Conservation (phyloP, 257 asterid genomes). For the Fraxinus americana region DNA sequence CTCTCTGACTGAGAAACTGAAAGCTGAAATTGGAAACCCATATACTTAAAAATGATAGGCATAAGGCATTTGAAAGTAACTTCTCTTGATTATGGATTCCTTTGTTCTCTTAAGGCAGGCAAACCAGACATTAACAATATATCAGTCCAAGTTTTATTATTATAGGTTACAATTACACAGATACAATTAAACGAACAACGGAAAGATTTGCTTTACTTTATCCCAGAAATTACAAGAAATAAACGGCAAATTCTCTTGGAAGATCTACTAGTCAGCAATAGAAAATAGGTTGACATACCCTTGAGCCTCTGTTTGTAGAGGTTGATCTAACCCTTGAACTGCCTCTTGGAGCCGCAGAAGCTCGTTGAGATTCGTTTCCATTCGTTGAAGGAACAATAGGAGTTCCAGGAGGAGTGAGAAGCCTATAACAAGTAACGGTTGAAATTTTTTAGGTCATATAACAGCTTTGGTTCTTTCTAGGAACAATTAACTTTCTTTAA, state of each 20-base stretch:
- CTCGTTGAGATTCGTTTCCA: slow-evolving; percentile 63
- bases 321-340: slow-evolving; percentile 66
- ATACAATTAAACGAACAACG: slow-evolving; percentile 9
- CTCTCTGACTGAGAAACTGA: slow-evolving; percentile 89
- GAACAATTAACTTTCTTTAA: neutral
- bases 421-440: slow-evolving; percentile 49
- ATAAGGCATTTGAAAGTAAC: neutral
- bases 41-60: slow-evolving; percentile 6
- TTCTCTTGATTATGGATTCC: neutral
- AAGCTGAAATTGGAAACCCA: slow-evolving; percentile 58
- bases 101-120: slow-evolving; percentile 12
- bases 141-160: slow-evolving; percentile 3
- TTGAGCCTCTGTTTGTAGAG: slow-evolving; percentile 79
- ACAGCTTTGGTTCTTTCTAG: neutral
- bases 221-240: slow-evolving; percentile 12
- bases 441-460: neutral
- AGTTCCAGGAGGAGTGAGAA: slow-evolving; percentile 99
- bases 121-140: slow-evolving; percentile 8
- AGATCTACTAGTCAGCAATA: slow-evolving; percentile 17
- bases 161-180: slow-evolving; percentile 9
- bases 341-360: slow-evolving; percentile 61
- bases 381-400: slow-evolving; percentile 78
- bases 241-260: slow-evolving; percentile 18
- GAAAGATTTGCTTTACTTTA: neutral
- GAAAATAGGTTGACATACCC: slow-evolving; percentile 58